Evolutionary conservation across 179 eudicot genomes (phyloP).

Genomic region (Drosera spatulata): DNA sequence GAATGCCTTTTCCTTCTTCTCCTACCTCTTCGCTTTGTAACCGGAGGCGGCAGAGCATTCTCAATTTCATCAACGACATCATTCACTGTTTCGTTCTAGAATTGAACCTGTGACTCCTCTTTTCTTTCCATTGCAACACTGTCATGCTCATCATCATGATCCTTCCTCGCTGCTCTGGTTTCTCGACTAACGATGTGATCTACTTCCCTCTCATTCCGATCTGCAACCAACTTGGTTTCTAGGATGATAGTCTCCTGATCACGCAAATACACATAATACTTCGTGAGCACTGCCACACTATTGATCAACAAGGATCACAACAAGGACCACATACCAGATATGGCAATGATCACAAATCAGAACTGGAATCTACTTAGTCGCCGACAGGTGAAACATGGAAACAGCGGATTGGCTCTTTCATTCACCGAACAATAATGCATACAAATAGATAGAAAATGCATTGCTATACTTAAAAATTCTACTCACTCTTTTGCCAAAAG

Average conservation of each 20-base stretch:
- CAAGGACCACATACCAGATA: constrained; percentile 56
- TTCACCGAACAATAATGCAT: too few species aligned
- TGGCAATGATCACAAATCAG: constrained; percentile 30
- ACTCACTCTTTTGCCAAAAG: too few species aligned
- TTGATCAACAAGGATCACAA: constrained; percentile 30
- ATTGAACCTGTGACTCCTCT: constrained; percentile 3
- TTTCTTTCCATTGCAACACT: background rate
- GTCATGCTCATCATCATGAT: constrained; percentile 6
- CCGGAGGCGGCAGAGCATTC: background rate
- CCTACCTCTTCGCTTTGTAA: background rate
- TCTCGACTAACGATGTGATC: background rate
- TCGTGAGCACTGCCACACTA: constrained; percentile 16
- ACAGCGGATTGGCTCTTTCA: too few species aligned
- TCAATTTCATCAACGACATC: background rate
- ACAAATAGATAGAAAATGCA: too few species aligned
- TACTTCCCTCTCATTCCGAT: background rate
- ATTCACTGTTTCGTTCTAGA: background rate
- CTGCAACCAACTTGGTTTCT: background rate
- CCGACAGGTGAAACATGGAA: too few species aligned
- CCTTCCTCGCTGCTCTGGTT: constrained; percentile 11
- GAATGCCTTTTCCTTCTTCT: background rate
- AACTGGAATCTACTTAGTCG: constrained; percentile 33
- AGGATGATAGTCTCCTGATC: constrained; percentile 15
- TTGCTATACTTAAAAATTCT: too few species aligned
- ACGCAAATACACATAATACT: constrained; percentile 23